Evolutionary conservation across 208 protist genomes (phyloP).

Genomic region (Acanthamoeba castellanii): DNA sequence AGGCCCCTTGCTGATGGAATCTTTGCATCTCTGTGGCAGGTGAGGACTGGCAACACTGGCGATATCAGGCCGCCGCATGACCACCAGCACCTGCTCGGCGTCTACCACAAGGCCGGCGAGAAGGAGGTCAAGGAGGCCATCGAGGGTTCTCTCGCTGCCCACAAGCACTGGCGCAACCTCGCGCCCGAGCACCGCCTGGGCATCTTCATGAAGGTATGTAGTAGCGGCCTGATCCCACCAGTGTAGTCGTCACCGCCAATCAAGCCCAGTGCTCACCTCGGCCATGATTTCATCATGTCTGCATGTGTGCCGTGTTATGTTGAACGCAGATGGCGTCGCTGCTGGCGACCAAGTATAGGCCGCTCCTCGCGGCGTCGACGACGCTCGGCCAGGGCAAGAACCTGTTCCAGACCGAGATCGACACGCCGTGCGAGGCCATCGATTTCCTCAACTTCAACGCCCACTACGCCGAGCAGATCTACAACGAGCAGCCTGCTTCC

Average conservation of each 20-base stretch:
- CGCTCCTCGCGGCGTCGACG: slow-evolving; percentile 94
- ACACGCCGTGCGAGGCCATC: slow-evolving; percentile 94
- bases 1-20: too few relatives aligned
- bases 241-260: too few relatives aligned
- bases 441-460: slow-evolving; percentile 97
- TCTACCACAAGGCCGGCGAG: slow-evolving; percentile 47
- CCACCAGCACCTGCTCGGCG: slow-evolving; percentile 34
- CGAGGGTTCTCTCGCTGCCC: slow-evolving; percentile 91
- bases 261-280: too few relatives aligned
- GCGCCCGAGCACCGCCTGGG: slow-evolving; percentile 94
- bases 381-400: slow-evolving; percentile 98
- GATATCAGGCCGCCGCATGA: slow-evolving; percentile 2
- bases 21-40: not conserved
- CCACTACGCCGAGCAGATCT: slow-evolving; percentile 94
- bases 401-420: slow-evolving; percentile 98
- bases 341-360: slow-evolving; percentile 91
- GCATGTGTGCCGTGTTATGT: too few relatives aligned
- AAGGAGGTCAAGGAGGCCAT: slow-evolving; percentile 94
- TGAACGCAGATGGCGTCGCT: slow-evolving; percentile 40
- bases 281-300: too few relatives aligned
- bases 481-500: slow-evolving; percentile 73
- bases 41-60: slow-evolving; percentile 3
- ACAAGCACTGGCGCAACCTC: slow-evolving; percentile 86
- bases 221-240: too few relatives aligned
- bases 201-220: slow-evolving; percentile 94